Base-by-base conservation (phyloP, 768 basidiomycete species). In the Candolleomyces efflorescens region DNA sequence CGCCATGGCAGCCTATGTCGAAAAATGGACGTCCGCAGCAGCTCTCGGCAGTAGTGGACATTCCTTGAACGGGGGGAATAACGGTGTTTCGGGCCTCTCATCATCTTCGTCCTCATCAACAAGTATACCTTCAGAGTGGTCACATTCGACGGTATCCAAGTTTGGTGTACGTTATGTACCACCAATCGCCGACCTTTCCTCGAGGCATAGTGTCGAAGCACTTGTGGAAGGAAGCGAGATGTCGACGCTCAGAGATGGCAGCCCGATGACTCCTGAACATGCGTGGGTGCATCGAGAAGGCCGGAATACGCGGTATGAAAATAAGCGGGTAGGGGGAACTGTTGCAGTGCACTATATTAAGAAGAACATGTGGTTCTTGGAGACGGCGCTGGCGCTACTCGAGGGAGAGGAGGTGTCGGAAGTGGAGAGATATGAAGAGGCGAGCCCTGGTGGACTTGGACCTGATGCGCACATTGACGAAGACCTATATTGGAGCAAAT, bases 341-440 rank as follows among this genome's bases (percentile, higher is more conserved):
- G 82, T 95, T 47, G 90, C 94, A 20, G 94, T 99, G 53, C 96
- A 99, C 74, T 98, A 92, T 69, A 89, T 99, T 79, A 99, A 98
- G 85, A 89, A 92, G 70, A 86, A 92, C 62, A 89, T 91, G 75
- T 99, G 96, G 96, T 98, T 90, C 73, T 71, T 94, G 63, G 96
- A 99, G 75, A 92, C 95, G 5, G 92, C 93, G 11, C 73, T 94
- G 11, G 94, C 93, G 17, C 76, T 99, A 23, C 76, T 98, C 26
- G 92, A 90, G 54, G 83, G 86, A n/a, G 83, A 86, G 27, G 87
- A 92, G 59, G 73, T 82, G 57, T 86, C 84, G 10, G 85, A 88
- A 63, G 66, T 69, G 22, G 81, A 82, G 61, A 73, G 49, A 20
- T 51, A 36, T 26, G 49, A 51, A 26, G 23, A 22, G 7, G 23